Evolutionary conservation across 1,284 basidiomycete species (phyloP).

Genomic region (Leccinum pachyderme): DNA sequence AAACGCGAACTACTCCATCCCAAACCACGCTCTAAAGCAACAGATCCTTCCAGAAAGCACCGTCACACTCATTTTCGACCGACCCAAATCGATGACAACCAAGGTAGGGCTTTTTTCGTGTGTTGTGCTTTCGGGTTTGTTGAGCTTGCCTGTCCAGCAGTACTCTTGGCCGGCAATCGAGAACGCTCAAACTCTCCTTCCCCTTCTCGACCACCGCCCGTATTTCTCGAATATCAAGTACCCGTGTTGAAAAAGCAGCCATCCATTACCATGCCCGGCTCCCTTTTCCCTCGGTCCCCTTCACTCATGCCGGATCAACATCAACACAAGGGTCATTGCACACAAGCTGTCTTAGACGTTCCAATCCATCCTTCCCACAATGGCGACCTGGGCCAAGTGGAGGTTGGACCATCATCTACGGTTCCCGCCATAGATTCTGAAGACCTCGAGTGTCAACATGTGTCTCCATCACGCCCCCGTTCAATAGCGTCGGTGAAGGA

Average conservation of each 20-base stretch:
- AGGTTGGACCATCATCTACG: constrained; percentile 20
- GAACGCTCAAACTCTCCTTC: constrained; percentile 27
- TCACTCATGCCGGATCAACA: constrained; percentile 55
- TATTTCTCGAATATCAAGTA: constrained; percentile 33
- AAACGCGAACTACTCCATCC: constrained; percentile 8
- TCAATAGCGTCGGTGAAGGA: constrained; percentile 40
- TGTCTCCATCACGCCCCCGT: constrained; percentile 32
- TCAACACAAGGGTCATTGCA: neutral
- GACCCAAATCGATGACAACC: constrained; percentile 8
- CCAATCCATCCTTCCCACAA: neutral
- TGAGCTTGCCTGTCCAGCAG: constrained; percentile 17
- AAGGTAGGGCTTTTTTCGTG: constrained; percentile 18
- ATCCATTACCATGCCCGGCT: constrained; percentile 72
- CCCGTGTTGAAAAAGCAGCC: constrained; percentile 38
- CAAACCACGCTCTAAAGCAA: constrained; percentile 25
- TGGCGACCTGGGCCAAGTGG: neutral
- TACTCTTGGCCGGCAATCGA: constrained; percentile 25
- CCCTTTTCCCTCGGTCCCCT: constrained; percentile 67
- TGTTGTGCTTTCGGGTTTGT: neutral
- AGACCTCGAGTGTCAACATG: constrained; percentile 15
- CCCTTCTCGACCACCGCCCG: constrained; percentile 7
- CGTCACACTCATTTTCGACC: constrained; percentile 6
- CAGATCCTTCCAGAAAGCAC: constrained; percentile 8
- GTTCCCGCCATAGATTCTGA: neutral
- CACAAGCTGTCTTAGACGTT: neutral